A percentile compares a stretch with the other conserved stretches of the same genome.
Conservation (phyloP, 1,139 yeast genomes). For the Lodderomyces beijingensis region DNA sequence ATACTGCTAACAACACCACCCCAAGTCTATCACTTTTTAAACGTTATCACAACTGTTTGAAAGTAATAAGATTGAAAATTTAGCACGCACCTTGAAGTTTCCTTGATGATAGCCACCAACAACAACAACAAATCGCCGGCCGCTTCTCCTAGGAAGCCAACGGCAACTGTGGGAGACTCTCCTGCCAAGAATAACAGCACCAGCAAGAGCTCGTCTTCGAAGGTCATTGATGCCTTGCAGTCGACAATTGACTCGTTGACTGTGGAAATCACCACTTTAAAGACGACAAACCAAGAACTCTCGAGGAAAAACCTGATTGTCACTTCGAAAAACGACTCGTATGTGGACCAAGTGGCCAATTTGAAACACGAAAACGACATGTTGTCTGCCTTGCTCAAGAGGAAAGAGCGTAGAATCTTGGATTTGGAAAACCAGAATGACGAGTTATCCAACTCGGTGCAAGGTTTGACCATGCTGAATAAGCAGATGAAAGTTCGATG, state of each 20-base stretch:
- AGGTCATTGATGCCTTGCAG: constrained; percentile 56
- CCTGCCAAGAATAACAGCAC: too few species aligned
- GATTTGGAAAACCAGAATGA: constrained; percentile 58
- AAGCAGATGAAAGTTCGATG: constrained; percentile 48
- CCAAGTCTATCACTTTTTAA: too few species aligned
- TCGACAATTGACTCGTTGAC: constrained; percentile 50
- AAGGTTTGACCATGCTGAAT: constrained; percentile 42
- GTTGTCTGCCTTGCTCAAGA: constrained; percentile 54
- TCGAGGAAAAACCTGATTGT: constrained; percentile 47
- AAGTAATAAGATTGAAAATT: too few species aligned
- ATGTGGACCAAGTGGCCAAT: constrained; percentile 64
- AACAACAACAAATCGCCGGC: too few species aligned
- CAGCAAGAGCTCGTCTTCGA: constrained; percentile 13
- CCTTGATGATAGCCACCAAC: too few species aligned
- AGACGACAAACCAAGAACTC: constrained; percentile 33
- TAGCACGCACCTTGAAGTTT: too few species aligned
- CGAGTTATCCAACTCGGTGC: constrained; percentile 41
- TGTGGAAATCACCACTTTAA: constrained; percentile 44
- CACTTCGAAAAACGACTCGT: constrained; percentile 51
- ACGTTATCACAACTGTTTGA: background rate
- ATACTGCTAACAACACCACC: too few species aligned
- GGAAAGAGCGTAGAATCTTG: constrained; percentile 60
- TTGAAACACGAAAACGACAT: constrained; percentile 70
- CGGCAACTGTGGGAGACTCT: too few species aligned
- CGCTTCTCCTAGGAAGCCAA: too few species aligned